Evolutionary conservation across 1,284 basidiomycete genomes (phyloP).

Genomic region (Boletus chippewaensis): DNA sequence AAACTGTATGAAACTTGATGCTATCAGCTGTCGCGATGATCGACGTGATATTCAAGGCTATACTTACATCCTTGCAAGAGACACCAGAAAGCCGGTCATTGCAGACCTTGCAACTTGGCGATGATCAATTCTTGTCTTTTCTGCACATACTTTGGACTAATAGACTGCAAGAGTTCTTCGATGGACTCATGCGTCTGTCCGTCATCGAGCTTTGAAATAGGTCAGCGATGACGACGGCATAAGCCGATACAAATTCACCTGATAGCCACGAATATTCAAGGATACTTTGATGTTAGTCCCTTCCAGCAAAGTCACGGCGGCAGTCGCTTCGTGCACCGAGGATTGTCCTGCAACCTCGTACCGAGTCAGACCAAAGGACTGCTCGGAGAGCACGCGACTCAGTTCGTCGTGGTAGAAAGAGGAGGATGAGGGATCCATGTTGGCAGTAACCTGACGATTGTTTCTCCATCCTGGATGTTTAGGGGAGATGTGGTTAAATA

Average conservation of each 20-base stretch:
- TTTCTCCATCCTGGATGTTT: constrained; percentile 16
- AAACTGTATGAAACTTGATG: background rate
- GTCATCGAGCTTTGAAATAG: constrained; percentile 14
- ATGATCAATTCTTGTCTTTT: constrained; percentile 44
- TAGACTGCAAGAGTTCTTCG: constrained; percentile 47
- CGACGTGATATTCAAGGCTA: background rate
- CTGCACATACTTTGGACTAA: constrained; percentile 46
- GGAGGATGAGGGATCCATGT: constrained; percentile 21
- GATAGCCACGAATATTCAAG: constrained; percentile 50
- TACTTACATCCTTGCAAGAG: constrained; percentile 9
- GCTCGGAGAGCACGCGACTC: constrained; percentile 47
- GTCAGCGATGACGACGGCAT: constrained; percentile 8
- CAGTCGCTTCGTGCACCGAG: constrained; percentile 43
- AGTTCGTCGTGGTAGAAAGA: constrained; percentile 52
- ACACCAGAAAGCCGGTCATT: constrained; percentile 16
- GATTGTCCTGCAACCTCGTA: constrained; percentile 37
- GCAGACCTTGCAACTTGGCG: constrained; percentile 42
- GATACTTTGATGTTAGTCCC: constrained; percentile 41
- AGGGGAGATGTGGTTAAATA: constrained; percentile 29
- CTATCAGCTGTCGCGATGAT: constrained; percentile 5
- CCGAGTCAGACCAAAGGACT: constrained; percentile 48
- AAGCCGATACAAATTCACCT: constrained; percentile 31
- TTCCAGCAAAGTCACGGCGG: constrained; percentile 51
- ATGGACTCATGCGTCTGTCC: constrained; percentile 45
- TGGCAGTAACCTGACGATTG: constrained; percentile 2